Evolutionary conservation across 2,329 filamentous ascomycete genomes (phyloP).

Genomic region (Paecilomyces niveus): DNA sequence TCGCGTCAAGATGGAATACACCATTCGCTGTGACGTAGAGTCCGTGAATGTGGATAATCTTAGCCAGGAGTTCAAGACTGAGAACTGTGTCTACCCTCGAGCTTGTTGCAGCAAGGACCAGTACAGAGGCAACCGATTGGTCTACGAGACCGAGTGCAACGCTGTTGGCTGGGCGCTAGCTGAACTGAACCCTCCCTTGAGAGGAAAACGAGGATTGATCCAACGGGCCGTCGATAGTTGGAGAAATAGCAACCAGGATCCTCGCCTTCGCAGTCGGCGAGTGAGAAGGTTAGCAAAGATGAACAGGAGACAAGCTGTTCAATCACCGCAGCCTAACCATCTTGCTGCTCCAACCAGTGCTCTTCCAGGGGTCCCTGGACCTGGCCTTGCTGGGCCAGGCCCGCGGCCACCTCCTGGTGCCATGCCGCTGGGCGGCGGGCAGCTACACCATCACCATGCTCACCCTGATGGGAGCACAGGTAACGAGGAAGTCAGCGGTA

Average conservation of each 20-base stretch:
- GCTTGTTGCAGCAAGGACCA: slow-evolving; percentile 93
- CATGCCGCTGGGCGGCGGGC: slow-evolving; percentile 62
- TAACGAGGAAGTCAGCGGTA: slow-evolving; percentile 81
- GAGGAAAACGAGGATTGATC: slow-evolving; percentile 91
- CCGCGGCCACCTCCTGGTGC: slow-evolving; percentile 37
- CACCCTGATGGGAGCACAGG: slow-evolving; percentile 57
- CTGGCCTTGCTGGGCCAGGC: slow-evolving; percentile 48
- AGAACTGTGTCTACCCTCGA: slow-evolving; percentile 96
- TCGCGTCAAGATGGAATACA: slow-evolving; percentile 98
- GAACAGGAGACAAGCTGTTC: slow-evolving; percentile 71
- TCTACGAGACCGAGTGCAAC: slow-evolving; percentile 98
- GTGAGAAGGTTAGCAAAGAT: slow-evolving; percentile 96
- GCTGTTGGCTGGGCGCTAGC: slow-evolving; percentile 98
- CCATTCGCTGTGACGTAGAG: slow-evolving; percentile 94
- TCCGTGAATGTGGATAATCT: slow-evolving; percentile 88
- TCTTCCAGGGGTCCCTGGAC: slow-evolving; percentile 57
- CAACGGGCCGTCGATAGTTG: slow-evolving; percentile 97
- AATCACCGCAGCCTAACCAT: slow-evolving; percentile 53
- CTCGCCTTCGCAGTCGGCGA: slow-evolving; percentile 78
- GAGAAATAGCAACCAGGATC: slow-evolving; percentile 98
- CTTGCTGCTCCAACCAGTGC: slow-evolving; percentile 59
- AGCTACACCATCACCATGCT: slow-evolving; percentile 68
- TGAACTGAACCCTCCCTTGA: slow-evolving; percentile 80
- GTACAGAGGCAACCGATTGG: slow-evolving; percentile 89
- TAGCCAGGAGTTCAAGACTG: slow-evolving; percentile 83